Conservation (phyloP, 441 rosid species). For the Eugenia klotzschiana region DNA sequence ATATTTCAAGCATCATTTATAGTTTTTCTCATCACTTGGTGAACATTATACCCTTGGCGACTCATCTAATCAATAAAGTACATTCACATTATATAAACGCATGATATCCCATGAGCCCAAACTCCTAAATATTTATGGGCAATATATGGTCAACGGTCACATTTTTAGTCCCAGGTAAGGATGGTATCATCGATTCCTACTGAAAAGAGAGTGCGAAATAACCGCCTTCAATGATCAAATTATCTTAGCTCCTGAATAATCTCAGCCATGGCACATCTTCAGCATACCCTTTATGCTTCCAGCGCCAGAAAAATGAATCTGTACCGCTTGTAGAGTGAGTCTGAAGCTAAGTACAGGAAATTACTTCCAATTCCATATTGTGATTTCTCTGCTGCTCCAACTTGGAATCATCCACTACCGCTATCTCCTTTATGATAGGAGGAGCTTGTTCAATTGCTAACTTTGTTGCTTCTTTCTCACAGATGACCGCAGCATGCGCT, state of each 20-base stretch:
- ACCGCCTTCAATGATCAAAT: not conserved
- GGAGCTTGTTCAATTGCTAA: conserved; percentile 52
- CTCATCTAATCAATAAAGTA: not conserved
- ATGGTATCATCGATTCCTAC: not conserved
- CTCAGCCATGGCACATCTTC: not conserved
- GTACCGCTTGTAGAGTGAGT: not conserved
- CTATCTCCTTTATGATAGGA: conserved; percentile 52
- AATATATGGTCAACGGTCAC: not conserved
- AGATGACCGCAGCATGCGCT: conserved; percentile 24
- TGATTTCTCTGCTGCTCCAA: conserved; percentile 27
- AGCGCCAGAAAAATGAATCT: not conserved
- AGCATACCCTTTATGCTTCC: not conserved
- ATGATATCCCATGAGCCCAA: not conserved
- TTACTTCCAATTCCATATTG: conserved; percentile 40
- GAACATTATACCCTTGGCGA: not conserved
- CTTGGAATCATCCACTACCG: conserved; percentile 37
- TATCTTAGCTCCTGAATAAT: not conserved
- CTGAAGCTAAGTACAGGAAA: not conserved
- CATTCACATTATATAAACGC: not conserved
- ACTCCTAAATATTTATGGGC: not conserved
- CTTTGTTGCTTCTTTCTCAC: conserved; percentile 48
- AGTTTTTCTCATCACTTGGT: not conserved
- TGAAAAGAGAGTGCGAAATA: not conserved
- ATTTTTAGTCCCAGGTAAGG: not conserved
- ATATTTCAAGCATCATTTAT: not conserved